Evolutionary conservation across 2,329 filamentous ascomycete species (phyloP), one percentile per base, ranked within the genome.

Genomic region (Fusarium vanettenii): DNA sequence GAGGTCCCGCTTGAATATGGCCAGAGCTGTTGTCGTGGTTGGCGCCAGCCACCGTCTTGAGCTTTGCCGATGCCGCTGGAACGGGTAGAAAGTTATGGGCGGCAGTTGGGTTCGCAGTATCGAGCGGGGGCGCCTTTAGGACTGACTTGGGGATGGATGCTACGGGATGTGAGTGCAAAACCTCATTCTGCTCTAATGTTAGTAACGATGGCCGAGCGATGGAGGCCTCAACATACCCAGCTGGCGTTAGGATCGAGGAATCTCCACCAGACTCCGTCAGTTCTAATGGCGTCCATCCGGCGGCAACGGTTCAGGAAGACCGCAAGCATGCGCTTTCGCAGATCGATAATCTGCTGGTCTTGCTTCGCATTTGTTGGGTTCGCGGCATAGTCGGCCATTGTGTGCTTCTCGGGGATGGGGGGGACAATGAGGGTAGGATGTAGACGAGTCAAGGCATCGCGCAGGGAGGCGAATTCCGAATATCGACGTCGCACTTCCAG

Each of bases 291-390:
- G 78, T 96, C 94, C 96, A 98, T 98, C 72, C 92, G 91, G 74
- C 95, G 91, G 84, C 97, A 99, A 59, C 97, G 90, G 80, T 99
- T 99, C 60, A 99, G 83, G 79, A 99, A 99, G 0, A 98, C 97
- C 6, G 94, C 93, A 64, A 99, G 84, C 97, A 99, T 99, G 79
- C 97, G 94, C 86, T 98, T 98, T 69, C 97, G 91, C 75, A 98
- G 86, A 81, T 99, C 97, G 74, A 99, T 99, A 55, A 98, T 99
- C 70, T 96, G 94, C 67, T 95, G 93, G 81, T 99, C 97, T 83
- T 99, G 96, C 83, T 98, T 99, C 20, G 97, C 97, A 79, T 96
- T 98, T 41, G 97, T 99, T 2, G 97, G 97, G 79, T 98, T 98
- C 31, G 97, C 95, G 18, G 97, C 97, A 81, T 99, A 99, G 83